Evolutionary conservation across 305 asterid genomes (phyloP), one percentile per base, ranked within the genome.

Genomic region (Nicotiana rustica): DNA sequence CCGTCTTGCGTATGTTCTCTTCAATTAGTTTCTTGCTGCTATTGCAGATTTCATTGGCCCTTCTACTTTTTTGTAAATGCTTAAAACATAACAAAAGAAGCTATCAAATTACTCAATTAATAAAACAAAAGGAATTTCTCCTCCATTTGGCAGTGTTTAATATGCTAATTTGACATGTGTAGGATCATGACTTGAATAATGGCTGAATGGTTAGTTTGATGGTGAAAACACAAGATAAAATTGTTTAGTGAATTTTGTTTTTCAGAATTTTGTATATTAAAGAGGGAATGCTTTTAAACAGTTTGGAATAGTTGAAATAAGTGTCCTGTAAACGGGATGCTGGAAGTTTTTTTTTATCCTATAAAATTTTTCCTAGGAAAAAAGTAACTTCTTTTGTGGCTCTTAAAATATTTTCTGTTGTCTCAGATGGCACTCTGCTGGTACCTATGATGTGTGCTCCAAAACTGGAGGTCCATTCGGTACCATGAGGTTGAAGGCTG

Each of bases 381-480:
- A 4, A 6, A 0, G 10, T 2, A 4, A n/a, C 5, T n/a, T 47
- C 6, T 7, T 47, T 68, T 13, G 62, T 62, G 10, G 21, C 6
- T 60, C 52, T 77, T 31, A 66, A 67, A 76, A 62, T 47, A 1
- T 77, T 71, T 29, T 60, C 21, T 75, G 44, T 2, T 29, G 17
- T 25, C 44, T 49, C 79, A 75, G 79, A 25, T 96, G 98, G 97
- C 98, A 94, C 89, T 96, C 98, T 87, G 98, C 97, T 88, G 99
- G 99, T 49, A 94, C 99, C 5, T 96, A 38, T 60, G 99, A 96
- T 25, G 89, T 90, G 79, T 67, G 86, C 81, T 83, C 89, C 80
- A 93, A 84, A 87, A 92, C 97, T 60, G 99, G 99, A 75, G 99
- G 99, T 38, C 98, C 99, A 65, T 96, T 93, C 12, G 98, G 99